phyloP scores from a whole-genome alignment of 78 protist genomes.

The Anaeramoeba flamelloides region DNA sequence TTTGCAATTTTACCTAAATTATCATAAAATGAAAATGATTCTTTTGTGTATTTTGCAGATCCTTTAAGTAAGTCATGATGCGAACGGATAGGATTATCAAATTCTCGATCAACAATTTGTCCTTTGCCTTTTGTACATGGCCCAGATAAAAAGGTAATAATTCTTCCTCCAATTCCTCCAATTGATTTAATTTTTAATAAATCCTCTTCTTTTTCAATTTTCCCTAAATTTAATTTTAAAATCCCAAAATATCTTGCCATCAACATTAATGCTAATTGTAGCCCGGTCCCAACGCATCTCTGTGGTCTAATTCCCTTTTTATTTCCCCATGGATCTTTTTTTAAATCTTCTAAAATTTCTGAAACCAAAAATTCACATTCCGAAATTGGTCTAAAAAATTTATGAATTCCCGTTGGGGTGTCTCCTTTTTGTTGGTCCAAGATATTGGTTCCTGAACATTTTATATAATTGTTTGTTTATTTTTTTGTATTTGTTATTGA shows the following conservation, averaged over 20 bases:
- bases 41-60: background rate
- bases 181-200: too few relatives aligned
- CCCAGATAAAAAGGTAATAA: background rate
- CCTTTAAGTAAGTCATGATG: background rate
- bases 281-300: slow-evolving; percentile 2
- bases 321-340: slow-evolving; percentile 80
- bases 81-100: background rate
- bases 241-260: background rate
- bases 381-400: slow-evolving; percentile 59
- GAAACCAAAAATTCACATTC: slow-evolving; percentile 65
- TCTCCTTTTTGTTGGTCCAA: too few relatives aligned
- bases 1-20: background rate
- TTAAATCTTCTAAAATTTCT: slow-evolving; percentile 61
- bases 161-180: too few relatives aligned
- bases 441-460: too few relatives aligned
- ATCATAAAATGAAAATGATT: background rate
- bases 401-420: too few relatives aligned
- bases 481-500: too few relatives aligned
- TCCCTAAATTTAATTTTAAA: too few relatives aligned
- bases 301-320: background rate
- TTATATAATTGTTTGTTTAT: too few relatives aligned
- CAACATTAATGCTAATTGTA: slow-evolving; percentile 1
- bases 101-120: background rate
- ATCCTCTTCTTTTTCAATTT: too few relatives aligned
- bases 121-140: slow-evolving; percentile 7